Percentiles rank a stretch among this genome's conserved stretches.
Evolutionary conservation across 164 flowering plant species (phyloP).

Genomic region (Aristolochia californica): DNA sequence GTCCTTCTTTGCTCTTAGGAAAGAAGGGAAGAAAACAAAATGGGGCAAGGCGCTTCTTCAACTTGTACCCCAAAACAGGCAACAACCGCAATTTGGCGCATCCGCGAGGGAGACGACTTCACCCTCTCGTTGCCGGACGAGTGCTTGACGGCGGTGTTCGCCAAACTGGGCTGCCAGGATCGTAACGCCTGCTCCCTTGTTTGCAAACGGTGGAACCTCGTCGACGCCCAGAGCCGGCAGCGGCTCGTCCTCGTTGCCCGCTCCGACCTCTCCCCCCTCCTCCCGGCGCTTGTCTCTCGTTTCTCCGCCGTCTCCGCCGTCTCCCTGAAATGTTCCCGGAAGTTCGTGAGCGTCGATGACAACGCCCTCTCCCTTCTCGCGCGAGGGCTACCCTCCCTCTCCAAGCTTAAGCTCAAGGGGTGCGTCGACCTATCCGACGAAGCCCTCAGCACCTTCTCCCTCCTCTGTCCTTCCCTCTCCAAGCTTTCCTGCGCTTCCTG

Average conservation of each 20-base stretch:
- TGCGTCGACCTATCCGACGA: slow-evolving; percentile 18
- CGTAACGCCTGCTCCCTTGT: slow-evolving; percentile 20
- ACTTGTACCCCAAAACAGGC: neutral
- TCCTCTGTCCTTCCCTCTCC: slow-evolving; percentile 9
- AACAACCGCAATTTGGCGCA: neutral
- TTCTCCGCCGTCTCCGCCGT: slow-evolving; percentile 18
- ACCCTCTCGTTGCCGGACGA: slow-evolving; percentile 19
- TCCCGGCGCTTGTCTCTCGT: slow-evolving; percentile 13
- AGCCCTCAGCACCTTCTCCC: slow-evolving; percentile 17
- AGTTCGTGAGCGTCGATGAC: slow-evolving; percentile 12
- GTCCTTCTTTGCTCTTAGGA: neutral
- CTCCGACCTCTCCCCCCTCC: slow-evolving; percentile 14
- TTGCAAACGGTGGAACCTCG: slow-evolving; percentile 15
- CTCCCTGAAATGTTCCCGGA: slow-evolving; percentile 22
- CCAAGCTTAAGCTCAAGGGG: slow-evolving; percentile 23
- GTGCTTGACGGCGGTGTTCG: slow-evolving; percentile 15
- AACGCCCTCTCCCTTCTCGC: slow-evolving; percentile 11
- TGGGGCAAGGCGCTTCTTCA: slow-evolving; percentile 10
- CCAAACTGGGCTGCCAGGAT: slow-evolving; percentile 12
- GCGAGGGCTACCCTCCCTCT: slow-evolving; percentile 4
- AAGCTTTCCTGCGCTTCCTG: slow-evolving; percentile 21
- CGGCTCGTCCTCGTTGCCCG: slow-evolving; percentile 14
- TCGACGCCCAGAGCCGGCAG: slow-evolving; percentile 17
- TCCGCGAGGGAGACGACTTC: slow-evolving; percentile 5
- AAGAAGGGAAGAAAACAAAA: neutral